Evolutionary conservation across 1,284 basidiomycete genomes (phyloP).

Genomic region (Ceratobasidium sp.): DNA sequence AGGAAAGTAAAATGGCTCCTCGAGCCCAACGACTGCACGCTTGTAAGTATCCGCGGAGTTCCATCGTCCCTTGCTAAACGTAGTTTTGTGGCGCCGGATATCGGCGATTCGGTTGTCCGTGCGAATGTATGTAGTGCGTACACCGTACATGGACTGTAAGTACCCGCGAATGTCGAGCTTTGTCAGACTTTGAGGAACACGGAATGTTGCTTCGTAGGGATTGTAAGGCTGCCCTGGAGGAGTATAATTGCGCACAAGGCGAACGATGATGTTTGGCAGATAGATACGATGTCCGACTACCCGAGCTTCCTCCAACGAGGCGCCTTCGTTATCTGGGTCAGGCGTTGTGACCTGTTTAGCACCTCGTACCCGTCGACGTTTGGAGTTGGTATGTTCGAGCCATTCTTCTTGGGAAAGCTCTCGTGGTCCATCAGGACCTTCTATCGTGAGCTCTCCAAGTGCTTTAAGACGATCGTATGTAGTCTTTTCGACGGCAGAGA

Average conservation of each 20-base stretch:
- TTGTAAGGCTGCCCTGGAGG: slow-evolving; percentile 83
- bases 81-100: slow-evolving; percentile 47
- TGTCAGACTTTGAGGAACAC: slow-evolving; percentile 80
- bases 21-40: slow-evolving; percentile 84
- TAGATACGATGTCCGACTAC: slow-evolving; percentile 84
- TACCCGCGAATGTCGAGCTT: slow-evolving; percentile 92
- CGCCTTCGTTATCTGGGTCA: slow-evolving; percentile 40
- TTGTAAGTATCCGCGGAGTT: slow-evolving; percentile 72
- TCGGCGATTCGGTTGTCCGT: slow-evolving; percentile 85
- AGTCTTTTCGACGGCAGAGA: slow-evolving; percentile 66
- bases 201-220: slow-evolving; percentile 93
- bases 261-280: slow-evolving; percentile 86
- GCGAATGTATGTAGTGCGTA: slow-evolving; percentile 89
- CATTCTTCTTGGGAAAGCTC: slow-evolving; percentile 61
- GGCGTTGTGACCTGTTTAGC: slow-evolving; percentile 51
- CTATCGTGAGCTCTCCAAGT: slow-evolving; percentile 57
- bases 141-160: slow-evolving; percentile 81
- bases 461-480: slow-evolving; percentile 64
- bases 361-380: slow-evolving; percentile 70
- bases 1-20: slow-evolving; percentile 91
- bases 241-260: slow-evolving; percentile 85
- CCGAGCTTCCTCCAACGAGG: slow-evolving; percentile 42
- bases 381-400: slow-evolving; percentile 61
- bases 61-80: slow-evolving; percentile 47
- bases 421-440: slow-evolving; percentile 48